Evolutionary conservation across 176 grass and related monocot species (phyloP).

Genomic region (Carex cristatella): DNA sequence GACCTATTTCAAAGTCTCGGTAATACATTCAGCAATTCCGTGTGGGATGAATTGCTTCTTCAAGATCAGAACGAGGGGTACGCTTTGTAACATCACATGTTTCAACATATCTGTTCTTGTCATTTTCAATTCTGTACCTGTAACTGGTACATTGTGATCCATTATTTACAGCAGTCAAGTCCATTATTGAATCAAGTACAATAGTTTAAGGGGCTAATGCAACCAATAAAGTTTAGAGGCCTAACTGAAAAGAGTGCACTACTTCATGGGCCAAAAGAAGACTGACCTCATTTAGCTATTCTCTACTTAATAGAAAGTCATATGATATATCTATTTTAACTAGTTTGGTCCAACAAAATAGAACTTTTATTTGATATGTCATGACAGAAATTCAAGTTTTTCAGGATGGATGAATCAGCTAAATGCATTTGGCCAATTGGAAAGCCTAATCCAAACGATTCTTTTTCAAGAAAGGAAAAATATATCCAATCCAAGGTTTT

Average conservation of each 20-base stretch:
- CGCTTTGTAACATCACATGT: slow-evolving; percentile 17
- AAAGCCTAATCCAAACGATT: slow-evolving; percentile 80
- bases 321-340: background rate
- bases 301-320: background rate
- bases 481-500: slow-evolving; percentile 86
- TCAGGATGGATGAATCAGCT: slow-evolving; percentile 46
- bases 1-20: slow-evolving; percentile 90
- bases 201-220: background rate
- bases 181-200: background rate
- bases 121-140: background rate
- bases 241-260: background rate
- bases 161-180: background rate
- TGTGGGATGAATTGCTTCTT: slow-evolving; percentile 86
- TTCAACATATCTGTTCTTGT: background rate
- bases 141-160: background rate
- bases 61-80: slow-evolving; percentile 41
- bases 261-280: background rate
- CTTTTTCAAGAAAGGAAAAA: slow-evolving; percentile 85
- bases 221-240: background rate
- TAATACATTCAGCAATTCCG: slow-evolving; percentile 78
- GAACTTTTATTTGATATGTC: background rate
- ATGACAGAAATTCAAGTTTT: slow-evolving; percentile 26
- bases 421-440: slow-evolving; percentile 24
- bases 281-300: background rate
- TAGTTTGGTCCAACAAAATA: background rate